These are phyloP conservation scores for Tolypocladium cylindrosporum DNA, from an alignment of 2,329 filamentous ascomycete species.

Conservation along the genomic window DNA sequence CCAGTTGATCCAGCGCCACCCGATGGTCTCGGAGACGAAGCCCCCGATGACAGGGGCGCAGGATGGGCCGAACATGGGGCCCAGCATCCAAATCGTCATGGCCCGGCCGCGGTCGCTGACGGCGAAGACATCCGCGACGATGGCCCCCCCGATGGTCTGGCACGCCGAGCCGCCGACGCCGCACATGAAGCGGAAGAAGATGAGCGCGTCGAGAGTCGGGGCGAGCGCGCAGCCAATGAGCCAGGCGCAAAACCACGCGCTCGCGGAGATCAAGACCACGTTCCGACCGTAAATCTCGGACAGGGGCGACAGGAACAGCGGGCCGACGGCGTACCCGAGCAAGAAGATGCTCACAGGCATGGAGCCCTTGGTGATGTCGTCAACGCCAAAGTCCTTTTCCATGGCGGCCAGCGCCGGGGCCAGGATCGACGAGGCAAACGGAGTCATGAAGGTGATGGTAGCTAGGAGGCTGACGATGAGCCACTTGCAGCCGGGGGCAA, in stretches of 20 bases:
- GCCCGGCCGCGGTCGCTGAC: conserved; percentile 35
- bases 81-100: conserved; percentile 41
- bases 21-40: conserved; percentile 36
- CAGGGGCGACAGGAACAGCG: conserved; percentile 45
- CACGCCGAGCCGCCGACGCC: conserved; percentile 48
- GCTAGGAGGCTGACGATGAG: conserved; percentile 43
- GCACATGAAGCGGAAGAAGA: conserved; percentile 49
- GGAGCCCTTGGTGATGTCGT: conserved; percentile 27
- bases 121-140: conserved; percentile 45
- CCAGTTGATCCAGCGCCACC: conserved; percentile 45
- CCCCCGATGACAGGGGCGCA: conserved; percentile 38
- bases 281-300: conserved; percentile 57
- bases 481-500: conserved; percentile 46
- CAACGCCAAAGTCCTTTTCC: conserved; percentile 29
- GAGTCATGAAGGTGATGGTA: conserved; percentile 54
- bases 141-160: conserved; percentile 40
- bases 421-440: conserved; percentile 53
- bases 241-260: conserved; percentile 50
- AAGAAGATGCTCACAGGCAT: conserved; percentile 54
- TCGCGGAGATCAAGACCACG: conserved; percentile 44
- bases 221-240: conserved; percentile 55
- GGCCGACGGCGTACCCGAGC: conserved; percentile 48
- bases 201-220: conserved; percentile 39
- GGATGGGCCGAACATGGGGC: conserved; percentile 47
- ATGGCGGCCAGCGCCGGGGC: conserved; percentile 38